Conservation (phyloP, 768 basidiomycete species). For the Auricularia auricula-judae region DNA sequence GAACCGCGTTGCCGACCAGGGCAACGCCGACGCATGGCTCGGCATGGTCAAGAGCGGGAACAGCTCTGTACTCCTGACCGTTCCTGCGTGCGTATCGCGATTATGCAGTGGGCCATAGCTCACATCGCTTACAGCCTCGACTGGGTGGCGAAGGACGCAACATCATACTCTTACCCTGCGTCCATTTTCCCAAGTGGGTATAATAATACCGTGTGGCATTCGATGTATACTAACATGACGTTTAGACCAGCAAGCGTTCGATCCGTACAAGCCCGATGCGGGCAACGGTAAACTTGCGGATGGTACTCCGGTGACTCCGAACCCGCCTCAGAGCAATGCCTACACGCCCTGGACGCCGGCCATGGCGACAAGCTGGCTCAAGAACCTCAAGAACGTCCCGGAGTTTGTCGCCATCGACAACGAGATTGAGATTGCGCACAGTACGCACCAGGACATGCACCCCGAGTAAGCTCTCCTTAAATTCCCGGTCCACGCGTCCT, state of each 20-base stretch:
- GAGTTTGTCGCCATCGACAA: constrained; percentile 40
- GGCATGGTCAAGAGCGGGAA: constrained; percentile 37
- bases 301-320: constrained; percentile 32
- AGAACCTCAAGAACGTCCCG: constrained; percentile 36
- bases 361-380: constrained; percentile 32
- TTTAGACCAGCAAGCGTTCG: constrained; percentile 31
- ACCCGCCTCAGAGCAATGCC: constrained; percentile 24
- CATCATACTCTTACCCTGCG: constrained; percentile 41
- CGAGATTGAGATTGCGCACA: constrained; percentile 44
- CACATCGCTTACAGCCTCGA: constrained; percentile 28
- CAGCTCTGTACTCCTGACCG: constrained; percentile 30
- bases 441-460: constrained; percentile 49
- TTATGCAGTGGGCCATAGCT: background rate
- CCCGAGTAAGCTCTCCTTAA: constrained; percentile 23
- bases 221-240: background rate
- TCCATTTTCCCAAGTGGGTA: constrained; percentile 31
- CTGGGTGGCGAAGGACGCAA: constrained; percentile 44
- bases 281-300: constrained; percentile 40
- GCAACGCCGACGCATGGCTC: constrained; percentile 35
- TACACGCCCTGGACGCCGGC: constrained; percentile 41
- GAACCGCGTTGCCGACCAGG: constrained; percentile 32
- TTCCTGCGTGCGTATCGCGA: constrained; percentile 34
- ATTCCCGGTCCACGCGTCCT: background rate
- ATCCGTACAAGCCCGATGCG: constrained; percentile 38
- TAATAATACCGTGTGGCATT: background rate